A percentile compares a stretch with the other conserved stretches of the same genome.
phyloP scores from a whole-genome alignment of 768 basidiomycete species.

The Sistotremastrum niveocremeum region DNA sequence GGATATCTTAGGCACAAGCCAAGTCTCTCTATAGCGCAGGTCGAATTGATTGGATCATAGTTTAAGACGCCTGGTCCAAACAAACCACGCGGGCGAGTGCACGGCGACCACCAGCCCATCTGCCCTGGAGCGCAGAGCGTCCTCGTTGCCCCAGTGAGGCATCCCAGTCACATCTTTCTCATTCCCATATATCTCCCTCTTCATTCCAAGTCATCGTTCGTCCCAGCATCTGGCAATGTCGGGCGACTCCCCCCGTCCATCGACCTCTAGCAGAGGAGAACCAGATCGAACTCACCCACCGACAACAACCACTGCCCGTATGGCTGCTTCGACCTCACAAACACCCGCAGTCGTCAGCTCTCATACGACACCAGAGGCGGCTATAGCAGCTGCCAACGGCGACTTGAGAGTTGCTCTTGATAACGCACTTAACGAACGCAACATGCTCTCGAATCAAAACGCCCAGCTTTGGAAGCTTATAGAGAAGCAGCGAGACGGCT shows the following conservation, averaged over 20 bases:
- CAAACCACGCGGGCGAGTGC: too few species aligned
- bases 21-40: too few species aligned
- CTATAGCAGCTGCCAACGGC: constrained; percentile 13
- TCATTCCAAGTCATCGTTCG: constrained; percentile 9
- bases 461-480: constrained; percentile 89
- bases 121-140: neutral
- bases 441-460: constrained; percentile 69
- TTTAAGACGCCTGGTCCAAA: too few species aligned
- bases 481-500: constrained; percentile 80
- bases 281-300: neutral
- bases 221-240: neutral
- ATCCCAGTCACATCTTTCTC: constrained; percentile 15
- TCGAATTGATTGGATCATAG: too few species aligned
- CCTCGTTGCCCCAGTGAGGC: constrained; percentile 5
- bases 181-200: constrained; percentile 19
- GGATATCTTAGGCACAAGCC: too few species aligned
- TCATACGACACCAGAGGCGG: constrained; percentile 44
- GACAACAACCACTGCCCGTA: neutral
- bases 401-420: constrained; percentile 44
- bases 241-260: constrained; percentile 1
- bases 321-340: neutral
- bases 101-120: neutral
- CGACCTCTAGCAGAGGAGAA: neutral
- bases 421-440: constrained; percentile 66
- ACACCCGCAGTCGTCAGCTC: constrained; percentile 31